Evolutionary conservation across 305 asterid species (phyloP), one percentile per base, ranked within the genome.

Genomic region (Coffea humblotiana): DNA sequence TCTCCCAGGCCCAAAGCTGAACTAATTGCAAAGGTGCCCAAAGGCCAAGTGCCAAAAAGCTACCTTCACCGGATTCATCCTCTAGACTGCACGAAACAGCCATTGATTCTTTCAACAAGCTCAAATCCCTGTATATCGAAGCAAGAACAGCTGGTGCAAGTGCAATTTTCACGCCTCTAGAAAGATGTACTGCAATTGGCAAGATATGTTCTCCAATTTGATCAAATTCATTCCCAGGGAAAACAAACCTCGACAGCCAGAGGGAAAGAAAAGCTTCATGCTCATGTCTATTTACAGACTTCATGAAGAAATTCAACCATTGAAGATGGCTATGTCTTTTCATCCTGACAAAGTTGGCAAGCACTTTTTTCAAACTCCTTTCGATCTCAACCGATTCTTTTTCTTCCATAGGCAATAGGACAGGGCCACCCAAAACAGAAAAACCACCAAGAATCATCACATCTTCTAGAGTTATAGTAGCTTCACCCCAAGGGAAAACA

Each of bases 1-100:
- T 85, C 77, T 89, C 92, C 91, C 91, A 89, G 29, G 83, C 88
- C 92, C 92, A 89, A 54, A 88, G 78, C 81, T 89, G 90, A 68
- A 88, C 85, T 3, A 87, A 69, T 13, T 80, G 69, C 52, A 87
- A 25, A 2, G 89, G 88, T 9, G 85, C 79, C 83, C 88, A 82
- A 68, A 85, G 80, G 16, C 69, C 29, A 21, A 82, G 25, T 19
- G 23, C 82, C 13, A 80, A 69, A 37, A 54, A 16, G 63, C 25
- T 67, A 2, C 25, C 64, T 47, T 76, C 74, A 25, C 37, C 25
- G 21, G n/a, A 74, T 8, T 64, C 69, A n/a, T 6, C 54, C 43
- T 49, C 54, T 9, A 23, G 8, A 25, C 16, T 67, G 18, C n/a
- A 5, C 3, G 82, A 63, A 16, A 47, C 68, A 18, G 29, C 6